Evolutionary conservation across 257 asterid genomes (phyloP).

Genomic region (Fraxinus pennsylvanica): DNA sequence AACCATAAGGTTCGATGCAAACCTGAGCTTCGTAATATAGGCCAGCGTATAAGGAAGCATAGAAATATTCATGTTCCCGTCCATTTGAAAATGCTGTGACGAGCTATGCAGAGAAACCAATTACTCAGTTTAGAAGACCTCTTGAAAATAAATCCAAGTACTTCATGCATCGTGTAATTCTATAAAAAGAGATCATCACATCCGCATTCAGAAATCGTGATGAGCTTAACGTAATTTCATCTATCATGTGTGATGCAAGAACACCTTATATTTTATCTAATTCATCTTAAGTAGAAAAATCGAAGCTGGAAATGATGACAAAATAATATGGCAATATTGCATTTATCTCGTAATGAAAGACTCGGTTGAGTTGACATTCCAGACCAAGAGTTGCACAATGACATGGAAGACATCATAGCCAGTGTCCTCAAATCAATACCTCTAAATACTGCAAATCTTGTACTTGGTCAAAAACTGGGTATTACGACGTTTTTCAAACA

Average conservation of each 20-base stretch:
- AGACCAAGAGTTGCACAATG: neutral
- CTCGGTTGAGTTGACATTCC: neutral
- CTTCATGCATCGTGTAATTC: neutral
- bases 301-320: neutral
- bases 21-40: constrained; percentile 92
- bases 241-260: neutral
- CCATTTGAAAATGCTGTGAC: constrained; percentile 65
- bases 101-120: constrained; percentile 47
- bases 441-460: neutral
- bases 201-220: neutral
- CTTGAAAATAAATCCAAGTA: neutral
- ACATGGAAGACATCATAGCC: neutral
- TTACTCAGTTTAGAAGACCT: neutral
- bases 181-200: neutral
- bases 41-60: constrained; percentile 83
- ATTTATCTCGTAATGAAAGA: neutral
- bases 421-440: too few relatives aligned
- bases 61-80: constrained; percentile 63
- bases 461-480: neutral
- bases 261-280: neutral
- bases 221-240: neutral
- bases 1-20: constrained; percentile 20
- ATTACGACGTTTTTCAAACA: neutral
- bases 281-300: neutral
- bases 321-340: neutral